Conservation (phyloP, 768 basidiomycete species). For the Lentinula aciculospora region DNA sequence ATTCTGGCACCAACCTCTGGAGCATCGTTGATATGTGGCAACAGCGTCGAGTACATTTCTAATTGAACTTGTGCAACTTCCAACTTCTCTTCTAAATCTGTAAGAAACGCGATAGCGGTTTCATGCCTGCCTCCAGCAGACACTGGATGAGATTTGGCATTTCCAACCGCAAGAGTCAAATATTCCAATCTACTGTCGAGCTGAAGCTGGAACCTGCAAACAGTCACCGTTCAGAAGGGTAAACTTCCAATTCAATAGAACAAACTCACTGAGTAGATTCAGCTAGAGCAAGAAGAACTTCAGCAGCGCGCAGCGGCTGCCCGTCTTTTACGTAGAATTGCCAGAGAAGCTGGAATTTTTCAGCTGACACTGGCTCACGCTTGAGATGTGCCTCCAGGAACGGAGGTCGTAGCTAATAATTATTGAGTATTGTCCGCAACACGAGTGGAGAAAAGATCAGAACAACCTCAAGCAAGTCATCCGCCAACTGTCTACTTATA, state of each 20-base stretch:
- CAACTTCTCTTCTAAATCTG: conserved; percentile 90
- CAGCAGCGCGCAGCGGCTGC: conserved; percentile 82
- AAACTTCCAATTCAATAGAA: no score
- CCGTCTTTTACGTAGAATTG: conserved; percentile 94
- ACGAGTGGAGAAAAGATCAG: not conserved
- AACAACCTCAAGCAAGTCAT: conserved; percentile 92
- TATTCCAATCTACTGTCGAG: conserved; percentile 83
- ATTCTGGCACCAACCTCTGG: conserved; percentile 61
- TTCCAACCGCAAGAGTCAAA: conserved; percentile 89
- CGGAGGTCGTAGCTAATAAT: conserved; percentile 67
- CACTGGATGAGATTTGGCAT: conserved; percentile 92
- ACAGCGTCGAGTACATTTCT: conserved; percentile 73
- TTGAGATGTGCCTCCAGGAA: conserved; percentile 87
- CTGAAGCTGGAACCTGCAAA: conserved; percentile 53
- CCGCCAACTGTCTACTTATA: conserved; percentile 69
- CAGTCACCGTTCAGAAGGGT: conserved; percentile 2
- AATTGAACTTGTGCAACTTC: conserved; percentile 96
- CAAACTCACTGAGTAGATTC: conserved; percentile 73
- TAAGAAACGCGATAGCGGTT: conserved; percentile 92
- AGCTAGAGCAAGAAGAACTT: conserved; percentile 76
- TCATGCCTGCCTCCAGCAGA: conserved; percentile 74
- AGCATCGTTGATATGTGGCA: conserved; percentile 55
- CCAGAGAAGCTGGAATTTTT: conserved; percentile 90
- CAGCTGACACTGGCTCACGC: conserved; percentile 71
- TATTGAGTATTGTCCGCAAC: conserved; percentile 8